Base-by-base conservation (phyloP, 176 grass and related monocot species). In the Juncus inflexus region DNA sequence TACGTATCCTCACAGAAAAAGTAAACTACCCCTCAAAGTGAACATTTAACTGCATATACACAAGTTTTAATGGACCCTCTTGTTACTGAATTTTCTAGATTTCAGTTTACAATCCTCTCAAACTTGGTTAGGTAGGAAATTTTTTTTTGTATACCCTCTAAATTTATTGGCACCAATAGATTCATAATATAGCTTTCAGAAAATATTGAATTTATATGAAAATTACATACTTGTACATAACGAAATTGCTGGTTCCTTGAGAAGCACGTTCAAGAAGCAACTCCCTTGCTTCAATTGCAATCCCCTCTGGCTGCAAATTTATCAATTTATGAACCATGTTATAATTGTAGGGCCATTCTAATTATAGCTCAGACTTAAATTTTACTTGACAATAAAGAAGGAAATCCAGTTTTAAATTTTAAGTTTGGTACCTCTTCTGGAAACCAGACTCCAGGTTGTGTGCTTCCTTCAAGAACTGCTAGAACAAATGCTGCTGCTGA, bases 371-470 rank as follows among this genome's bases (percentile, higher is more conserved):
- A 28, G 19, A 52, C 13, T 67, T 13, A 43, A 3, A 64, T 8
- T 9, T 64, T 42, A 1, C 12, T 43, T 3, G 35, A 66, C 47
- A 14, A 66, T 12, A 69, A 69, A 56, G 35, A 14, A 56, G 7
- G 8, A 56, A 15, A 56, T 28, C 51, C 12, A 40, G 5, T 49
- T 15, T 6, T 7, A 65, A 65, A 50, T 35, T 50, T 66, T 28
- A 28, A 28, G 19, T 28, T 28, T 19, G 28, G 54, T 57, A 90
- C 81, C 81, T 90, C 64, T 77, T 84, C 70, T 54, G 78, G 86
- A 81, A 90, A 90, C 74, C 81, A 90, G 54, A 81, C 81, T n/a
- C 81, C 74, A 66, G 58, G 78, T 13, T 84, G 78, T 63, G 78
- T 79, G 74, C 69, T 81, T 7, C 74, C 81, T 54, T 90, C 78